Base-by-base conservation (phyloP, 768 basidiomycete genomes). In the Boletus speciosus region DNA sequence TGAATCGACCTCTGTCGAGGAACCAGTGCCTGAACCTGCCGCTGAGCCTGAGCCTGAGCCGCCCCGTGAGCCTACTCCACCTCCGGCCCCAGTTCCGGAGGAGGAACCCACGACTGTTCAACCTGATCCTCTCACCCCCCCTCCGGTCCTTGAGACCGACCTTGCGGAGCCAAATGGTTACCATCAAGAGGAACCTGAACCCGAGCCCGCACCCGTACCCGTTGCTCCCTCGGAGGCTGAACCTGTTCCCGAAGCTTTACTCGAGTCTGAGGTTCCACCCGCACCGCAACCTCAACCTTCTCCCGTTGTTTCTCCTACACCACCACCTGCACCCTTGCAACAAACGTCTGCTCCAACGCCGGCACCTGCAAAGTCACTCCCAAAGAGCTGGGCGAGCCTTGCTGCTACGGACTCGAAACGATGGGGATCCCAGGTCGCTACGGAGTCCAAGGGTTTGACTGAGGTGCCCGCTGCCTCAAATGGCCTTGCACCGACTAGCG, bases 331-430 rank as follows among this genome's bases (percentile, higher is more conserved):
- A 25, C 63, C 76, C 8, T 56, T 73, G 9, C 65, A 64, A 19
- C 64, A 56, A 25, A 54, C 62, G 1, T 63, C 75, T n/a, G 46
- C 67, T 31, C 57, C 68, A 10, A 15, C 61, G 23, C 57, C 75
- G 15, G 61, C 71, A 10, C 73, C 78, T 6, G 58, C 67, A 6
- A 78, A 77, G 19, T 71, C 81, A 11, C 73, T 62, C 14, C 91
- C 90, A 15, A 88, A 90, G 67, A 88, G 88, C 0, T 98, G 94
- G 95, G 95, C 95, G 0, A 90, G 87, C 52, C 83, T 97, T 42
- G 94, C 94, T 43, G 93, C 94, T 38, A 71, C 86, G 19, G 88
- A 89, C 65, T 71, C 80, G 15, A 86, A 85, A 66, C 90, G 88
- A 68, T 96, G 93, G 94, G 91, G 92, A 41, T 71, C 84, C 1